Conservation (phyloP, 2,329 filamentous ascomycete genomes). For the Leptographium galeiforme region DNA sequence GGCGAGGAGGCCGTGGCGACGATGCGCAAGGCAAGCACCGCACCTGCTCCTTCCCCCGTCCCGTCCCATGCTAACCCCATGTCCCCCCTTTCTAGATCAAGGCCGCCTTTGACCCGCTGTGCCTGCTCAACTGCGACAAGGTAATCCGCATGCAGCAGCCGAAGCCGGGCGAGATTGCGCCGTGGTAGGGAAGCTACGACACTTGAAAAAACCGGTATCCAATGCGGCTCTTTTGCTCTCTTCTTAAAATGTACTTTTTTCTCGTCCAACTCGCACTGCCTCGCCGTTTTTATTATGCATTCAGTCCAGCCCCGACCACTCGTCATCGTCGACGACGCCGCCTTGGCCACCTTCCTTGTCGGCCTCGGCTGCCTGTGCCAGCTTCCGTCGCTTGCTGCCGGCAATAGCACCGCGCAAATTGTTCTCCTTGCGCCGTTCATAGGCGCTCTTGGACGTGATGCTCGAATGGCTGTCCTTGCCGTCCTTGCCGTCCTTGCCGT, state of each 20-base stretch:
- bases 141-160: conserved; percentile 48
- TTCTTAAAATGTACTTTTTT: not conserved
- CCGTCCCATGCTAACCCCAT: conserved; percentile 4
- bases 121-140: conserved; percentile 57
- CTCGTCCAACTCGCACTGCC: too few species aligned
- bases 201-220: not conserved
- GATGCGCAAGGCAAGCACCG: conserved; percentile 58
- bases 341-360: not conserved
- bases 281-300: too few species aligned
- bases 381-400: conserved; percentile 43
- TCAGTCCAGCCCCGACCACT: conserved; percentile 19
- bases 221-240: not conserved
- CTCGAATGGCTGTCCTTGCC: conserved; percentile 30
- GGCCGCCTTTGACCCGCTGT: conserved; percentile 64
- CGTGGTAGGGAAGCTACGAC: conserved; percentile 23
- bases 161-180: conserved; percentile 30
- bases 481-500: conserved; percentile 18
- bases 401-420: conserved; percentile 50
- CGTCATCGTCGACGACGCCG: conserved; percentile 4
- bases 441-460: conserved; percentile 76
- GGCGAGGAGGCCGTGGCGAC: conserved; percentile 62
- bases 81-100: conserved; percentile 40
- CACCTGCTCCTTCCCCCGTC: not conserved
- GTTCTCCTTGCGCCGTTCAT: conserved; percentile 55
- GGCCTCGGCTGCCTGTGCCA: conserved; percentile 8